Evolutionary conservation across 257 asterid species (phyloP).

Genomic region (Lycium ferocissimum): DNA sequence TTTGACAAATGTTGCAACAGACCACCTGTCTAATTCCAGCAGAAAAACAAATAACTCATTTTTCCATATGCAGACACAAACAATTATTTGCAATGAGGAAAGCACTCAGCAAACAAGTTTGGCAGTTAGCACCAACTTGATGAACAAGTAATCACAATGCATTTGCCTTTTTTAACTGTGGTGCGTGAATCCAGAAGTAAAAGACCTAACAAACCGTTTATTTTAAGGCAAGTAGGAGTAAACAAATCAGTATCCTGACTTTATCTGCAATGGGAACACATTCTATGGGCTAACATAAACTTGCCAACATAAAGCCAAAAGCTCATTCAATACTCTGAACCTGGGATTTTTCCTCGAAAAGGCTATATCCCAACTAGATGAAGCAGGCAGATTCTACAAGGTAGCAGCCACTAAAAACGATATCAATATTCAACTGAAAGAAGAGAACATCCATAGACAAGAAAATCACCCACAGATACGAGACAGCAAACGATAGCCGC

Average conservation of each 20-base stretch:
- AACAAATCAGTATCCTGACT: neutral
- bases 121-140: conserved; percentile 16
- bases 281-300: neutral
- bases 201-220: neutral
- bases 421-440: neutral
- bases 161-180: neutral
- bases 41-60: neutral
- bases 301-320: conserved; percentile 1
- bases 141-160: neutral
- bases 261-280: neutral
- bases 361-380: neutral
- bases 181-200: neutral
- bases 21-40: neutral
- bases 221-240: neutral
- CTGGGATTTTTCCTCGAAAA: neutral
- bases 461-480: neutral
- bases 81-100: conserved; percentile 9
- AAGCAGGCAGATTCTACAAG: neutral
- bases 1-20: too few species aligned
- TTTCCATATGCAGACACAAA: neutral
- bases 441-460: neutral
- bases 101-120: neutral
- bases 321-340: neutral
- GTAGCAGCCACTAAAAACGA: neutral
- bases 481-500: neutral